These are phyloP conservation scores for Gyromitra esculenta DNA, from an alignment of 2,329 filamentous ascomycete species.

Conservation along the genomic window DNA sequence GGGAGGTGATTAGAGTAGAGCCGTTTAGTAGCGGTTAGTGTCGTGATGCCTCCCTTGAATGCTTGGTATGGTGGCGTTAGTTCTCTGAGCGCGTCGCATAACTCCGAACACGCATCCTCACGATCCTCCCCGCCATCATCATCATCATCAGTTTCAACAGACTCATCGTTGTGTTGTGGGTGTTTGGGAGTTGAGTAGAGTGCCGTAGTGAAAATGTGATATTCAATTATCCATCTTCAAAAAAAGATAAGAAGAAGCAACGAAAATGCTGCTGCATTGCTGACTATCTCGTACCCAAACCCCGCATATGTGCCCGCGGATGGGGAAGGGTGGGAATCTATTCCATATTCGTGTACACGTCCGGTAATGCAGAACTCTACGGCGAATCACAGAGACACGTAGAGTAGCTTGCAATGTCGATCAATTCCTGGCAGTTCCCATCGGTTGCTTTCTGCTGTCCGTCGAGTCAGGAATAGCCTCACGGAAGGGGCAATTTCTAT, in stretches of 20 bases:
- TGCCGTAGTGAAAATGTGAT: background rate
- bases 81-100: background rate
- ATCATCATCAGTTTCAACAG: constrained; percentile 13
- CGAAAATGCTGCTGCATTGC: constrained; percentile 7
- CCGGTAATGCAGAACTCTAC: constrained; percentile 6
- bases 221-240: background rate
- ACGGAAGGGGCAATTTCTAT: constrained; percentile 34
- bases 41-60: constrained; percentile 1
- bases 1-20: constrained; percentile 30
- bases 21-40: background rate
- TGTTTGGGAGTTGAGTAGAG: background rate
- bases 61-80: constrained; percentile 8
- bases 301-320: constrained; percentile 14
- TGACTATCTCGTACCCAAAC: constrained; percentile 10
- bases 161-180: background rate
- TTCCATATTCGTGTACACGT: constrained; percentile 35
- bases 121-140: background rate
- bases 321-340: constrained; percentile 9
- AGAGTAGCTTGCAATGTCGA: constrained; percentile 16
- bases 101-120: background rate
- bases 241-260: constrained; percentile 1
- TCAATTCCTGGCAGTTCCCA: constrained; percentile 27
- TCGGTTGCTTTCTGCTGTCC: constrained; percentile 20
- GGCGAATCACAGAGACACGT: constrained; percentile 28
- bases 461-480: constrained; percentile 6